Evolutionary conservation across 768 basidiomycete species (phyloP).

Genomic region (Boletus subparvulus): DNA sequence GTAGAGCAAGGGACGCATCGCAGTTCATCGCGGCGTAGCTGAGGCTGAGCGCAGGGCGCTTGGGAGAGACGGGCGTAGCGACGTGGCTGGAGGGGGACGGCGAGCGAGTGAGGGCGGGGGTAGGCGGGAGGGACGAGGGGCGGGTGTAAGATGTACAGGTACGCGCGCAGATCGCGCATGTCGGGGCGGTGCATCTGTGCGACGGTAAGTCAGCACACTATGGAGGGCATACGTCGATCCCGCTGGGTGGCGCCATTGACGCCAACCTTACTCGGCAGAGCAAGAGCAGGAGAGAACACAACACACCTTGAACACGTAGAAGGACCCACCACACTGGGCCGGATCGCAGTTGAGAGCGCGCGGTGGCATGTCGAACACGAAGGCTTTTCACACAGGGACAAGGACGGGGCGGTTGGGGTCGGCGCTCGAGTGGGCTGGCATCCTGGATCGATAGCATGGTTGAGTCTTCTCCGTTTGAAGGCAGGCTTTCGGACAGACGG

Average conservation of each 20-base stretch:
- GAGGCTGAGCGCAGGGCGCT: constrained; percentile 28
- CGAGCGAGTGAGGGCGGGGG: constrained; percentile 36
- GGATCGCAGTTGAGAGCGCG: constrained; percentile 18
- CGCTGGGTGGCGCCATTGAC: neutral
- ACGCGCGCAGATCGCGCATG: constrained; percentile 38
- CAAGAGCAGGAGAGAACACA: neutral
- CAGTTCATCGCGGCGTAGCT: constrained; percentile 25
- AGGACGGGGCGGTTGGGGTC: neutral
- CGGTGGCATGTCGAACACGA: constrained; percentile 35
- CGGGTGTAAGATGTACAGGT: constrained; percentile 36
- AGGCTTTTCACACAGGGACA: constrained; percentile 11
- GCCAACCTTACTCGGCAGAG: neutral
- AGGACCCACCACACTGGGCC: constrained; percentile 13
- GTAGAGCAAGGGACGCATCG: neutral
- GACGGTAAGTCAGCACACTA: constrained; percentile 3
- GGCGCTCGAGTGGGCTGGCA: constrained; percentile 12
- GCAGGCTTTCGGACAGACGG: constrained; percentile 17
- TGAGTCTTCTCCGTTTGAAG: constrained; percentile 29
- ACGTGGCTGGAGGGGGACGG: constrained; percentile 26
- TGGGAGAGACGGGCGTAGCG: constrained; percentile 24
- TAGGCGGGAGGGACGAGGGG: constrained; percentile 36
- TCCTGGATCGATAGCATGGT: constrained; percentile 16
- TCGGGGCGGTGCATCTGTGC: constrained; percentile 34
- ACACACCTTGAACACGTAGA: constrained; percentile 23
- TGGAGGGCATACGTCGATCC: neutral